Evolutionary conservation across 148 eudicot genomes (phyloP), one percentile per base, ranked within the genome.

Genomic region (Spergularia marina): DNA sequence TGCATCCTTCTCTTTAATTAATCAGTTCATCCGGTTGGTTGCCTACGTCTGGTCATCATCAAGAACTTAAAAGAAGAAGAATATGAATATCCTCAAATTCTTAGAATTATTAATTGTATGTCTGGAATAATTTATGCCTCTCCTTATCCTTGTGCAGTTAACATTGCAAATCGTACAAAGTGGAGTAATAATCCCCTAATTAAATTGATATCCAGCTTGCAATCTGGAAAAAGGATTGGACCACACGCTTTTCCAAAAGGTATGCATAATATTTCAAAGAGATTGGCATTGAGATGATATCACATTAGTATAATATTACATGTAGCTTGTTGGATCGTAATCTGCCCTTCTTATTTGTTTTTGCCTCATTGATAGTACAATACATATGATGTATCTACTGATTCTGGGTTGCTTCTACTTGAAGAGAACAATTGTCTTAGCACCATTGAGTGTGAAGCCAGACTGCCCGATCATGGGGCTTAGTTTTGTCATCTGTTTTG

Each of bases 201-300:
- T 40, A 13, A 60, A 58, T 68, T 68, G 75, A 77, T 77, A 23
- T 73, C 84, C 70, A 77, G 78, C 75, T 72, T 71, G 62, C 78
- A 64, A 78, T 63, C 36, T 77, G 64, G 62, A 72, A 65, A 18
- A 44, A 40, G 34, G 66, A 18, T 20, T 53, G 78, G 78, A 74
- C 72, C 81, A 74, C 76, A 41, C 54, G 53, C 71, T 71, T 74
- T 73, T 68, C 65, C 58, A 52, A 78, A 70, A 82, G 82, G 76
- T 82, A 78, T 74, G 79, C 70, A 53, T n/a, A 53, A 34, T 82
- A 55, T 74, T 82, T 65, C 74, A 40, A 41, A n/a, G 30, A 18
- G 41, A 73, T 80, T 53, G 66, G 66, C 59, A 56, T 65, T 73
- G 49, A 63, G 17, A 73, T 73, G 59, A 68, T 61, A 40, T 39